Conservation (phyloP, 2,329 filamentous ascomycete species). For the Xylariomycetidae sp. region DNA sequence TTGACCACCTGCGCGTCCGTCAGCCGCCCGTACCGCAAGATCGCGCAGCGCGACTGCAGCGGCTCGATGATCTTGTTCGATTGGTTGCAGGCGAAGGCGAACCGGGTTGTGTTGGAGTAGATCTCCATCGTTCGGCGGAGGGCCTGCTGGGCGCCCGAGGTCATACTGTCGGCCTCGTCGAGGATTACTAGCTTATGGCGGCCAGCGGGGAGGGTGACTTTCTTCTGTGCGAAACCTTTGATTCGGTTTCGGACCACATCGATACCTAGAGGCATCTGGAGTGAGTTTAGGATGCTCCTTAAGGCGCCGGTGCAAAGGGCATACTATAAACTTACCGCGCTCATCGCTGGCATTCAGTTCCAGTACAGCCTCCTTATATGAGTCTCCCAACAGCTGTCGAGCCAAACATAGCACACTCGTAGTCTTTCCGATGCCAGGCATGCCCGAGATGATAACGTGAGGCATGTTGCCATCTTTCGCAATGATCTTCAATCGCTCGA, state of each 20-base stretch:
- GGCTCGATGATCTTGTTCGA: slow-evolving; percentile 99
- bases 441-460: slow-evolving; percentile 98
- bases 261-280: slow-evolving; percentile 77
- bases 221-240: slow-evolving; percentile 98
- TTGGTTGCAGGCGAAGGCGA: slow-evolving; percentile 97
- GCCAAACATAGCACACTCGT: slow-evolving; percentile 92
- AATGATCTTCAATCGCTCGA: slow-evolving; percentile 96
- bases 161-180: slow-evolving; percentile 98
- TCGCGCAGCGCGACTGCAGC: slow-evolving; percentile 94
- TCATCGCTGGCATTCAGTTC: slow-evolving; percentile 97
- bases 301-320: too few relatives aligned
- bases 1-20: slow-evolving; percentile 92
- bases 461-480: slow-evolving; percentile 99
- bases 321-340: slow-evolving; percentile 53
- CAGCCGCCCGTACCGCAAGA: slow-evolving; percentile 86
- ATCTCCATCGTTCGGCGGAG: slow-evolving; percentile 97
- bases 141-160: slow-evolving; percentile 90
- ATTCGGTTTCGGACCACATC: slow-evolving; percentile 96
- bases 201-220: slow-evolving; percentile 86
- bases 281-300: too few relatives aligned
- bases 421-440: slow-evolving; percentile 98
- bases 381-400: slow-evolving; percentile 81
- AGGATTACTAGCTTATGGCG: slow-evolving; percentile 96
- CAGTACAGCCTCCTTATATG: slow-evolving; percentile 95
- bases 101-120: slow-evolving; percentile 91